A percentile compares a stretch with the other conserved stretches of the same genome.
Evolutionary conservation across 169 alveolate species (phyloP).

Genomic region (Plasmodium gonderi): DNA sequence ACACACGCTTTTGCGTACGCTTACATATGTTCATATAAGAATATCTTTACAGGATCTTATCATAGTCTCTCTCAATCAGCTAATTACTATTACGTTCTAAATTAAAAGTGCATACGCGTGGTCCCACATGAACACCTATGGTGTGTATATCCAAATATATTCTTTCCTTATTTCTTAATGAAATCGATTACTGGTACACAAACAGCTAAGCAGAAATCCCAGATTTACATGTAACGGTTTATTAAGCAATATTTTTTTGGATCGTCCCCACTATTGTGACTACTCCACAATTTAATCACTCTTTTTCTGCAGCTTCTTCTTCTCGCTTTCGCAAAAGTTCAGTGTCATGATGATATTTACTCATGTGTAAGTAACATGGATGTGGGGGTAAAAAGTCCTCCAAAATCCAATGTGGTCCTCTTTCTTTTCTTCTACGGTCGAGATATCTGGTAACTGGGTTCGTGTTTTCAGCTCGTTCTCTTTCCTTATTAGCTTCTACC

Average conservation of each 20-base stretch:
- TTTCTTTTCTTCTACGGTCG: constrained; percentile 89
- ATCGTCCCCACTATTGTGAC: background rate
- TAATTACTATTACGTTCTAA: background rate
- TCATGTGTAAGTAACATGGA: constrained; percentile 84
- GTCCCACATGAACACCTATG: background rate
- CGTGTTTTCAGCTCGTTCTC: constrained; percentile 91
- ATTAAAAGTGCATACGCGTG: background rate
- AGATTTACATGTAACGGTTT: background rate
- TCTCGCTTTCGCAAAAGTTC: constrained; percentile 76
- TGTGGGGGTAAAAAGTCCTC: constrained; percentile 88
- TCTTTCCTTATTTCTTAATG: background rate
- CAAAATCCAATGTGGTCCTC: constrained; percentile 90
- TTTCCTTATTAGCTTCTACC: constrained; percentile 90
- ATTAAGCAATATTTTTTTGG: background rate
- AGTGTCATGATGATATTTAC: constrained; percentile 87
- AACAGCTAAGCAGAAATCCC: background rate
- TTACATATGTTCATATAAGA: background rate
- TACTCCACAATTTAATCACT: constrained; percentile 1
- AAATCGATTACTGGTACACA: background rate
- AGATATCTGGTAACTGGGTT: constrained; percentile 90
- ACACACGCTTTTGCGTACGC: background rate
- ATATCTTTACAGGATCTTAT: background rate
- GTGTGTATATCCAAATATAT: no score
- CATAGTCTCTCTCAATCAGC: background rate
- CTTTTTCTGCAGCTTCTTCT: constrained; percentile 73